phyloP scores from a whole-genome alignment of 345 rosid species.

The Psidium friedrichsthalianum region DNA sequence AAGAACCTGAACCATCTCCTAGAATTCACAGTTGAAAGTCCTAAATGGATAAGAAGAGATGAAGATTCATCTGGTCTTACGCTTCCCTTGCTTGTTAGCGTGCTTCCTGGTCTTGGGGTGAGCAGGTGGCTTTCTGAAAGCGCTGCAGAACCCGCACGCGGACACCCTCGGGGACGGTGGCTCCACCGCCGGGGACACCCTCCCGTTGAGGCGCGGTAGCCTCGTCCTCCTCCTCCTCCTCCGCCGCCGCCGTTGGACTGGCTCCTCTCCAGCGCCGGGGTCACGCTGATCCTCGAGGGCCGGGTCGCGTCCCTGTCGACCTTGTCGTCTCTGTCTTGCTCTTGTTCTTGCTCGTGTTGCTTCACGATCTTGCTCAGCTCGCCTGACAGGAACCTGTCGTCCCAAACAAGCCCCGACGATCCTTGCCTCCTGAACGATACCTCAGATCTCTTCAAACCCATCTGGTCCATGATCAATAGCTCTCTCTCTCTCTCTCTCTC shows the following conservation, averaged over 20 bases:
- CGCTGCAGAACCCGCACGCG: conserved; percentile 73
- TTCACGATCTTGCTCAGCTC: conserved; percentile 28
- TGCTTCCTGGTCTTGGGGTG: background rate
- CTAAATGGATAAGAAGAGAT: background rate
- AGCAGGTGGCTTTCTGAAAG: conserved; percentile 31
- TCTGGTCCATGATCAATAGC: conserved; percentile 8
- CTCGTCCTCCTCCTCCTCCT: conserved; percentile 16
- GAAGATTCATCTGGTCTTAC: background rate
- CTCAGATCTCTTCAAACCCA: conserved; percentile 89
- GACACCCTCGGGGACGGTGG: conserved; percentile 90
- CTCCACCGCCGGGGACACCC: conserved; percentile 59
- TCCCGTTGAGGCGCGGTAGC: conserved; percentile 30
- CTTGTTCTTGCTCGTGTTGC: conserved; percentile 12
- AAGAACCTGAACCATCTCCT: background rate
- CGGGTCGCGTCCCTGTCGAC: background rate
- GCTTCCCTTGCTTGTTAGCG: background rate
- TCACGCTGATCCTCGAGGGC: background rate
- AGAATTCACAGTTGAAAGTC: background rate
- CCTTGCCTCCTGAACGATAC: conserved; percentile 89
- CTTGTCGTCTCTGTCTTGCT: conserved; percentile 6
- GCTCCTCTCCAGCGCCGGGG: conserved; percentile 19
- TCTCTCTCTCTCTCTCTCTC: conserved; percentile 1
- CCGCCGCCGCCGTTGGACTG: conserved; percentile 38
- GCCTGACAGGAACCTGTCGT: conserved; percentile 50
- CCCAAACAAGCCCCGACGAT: conserved; percentile 88